Base-by-base conservation (phyloP, 805 yeast genomes). In the Sporopachydermia quercuum region DNA sequence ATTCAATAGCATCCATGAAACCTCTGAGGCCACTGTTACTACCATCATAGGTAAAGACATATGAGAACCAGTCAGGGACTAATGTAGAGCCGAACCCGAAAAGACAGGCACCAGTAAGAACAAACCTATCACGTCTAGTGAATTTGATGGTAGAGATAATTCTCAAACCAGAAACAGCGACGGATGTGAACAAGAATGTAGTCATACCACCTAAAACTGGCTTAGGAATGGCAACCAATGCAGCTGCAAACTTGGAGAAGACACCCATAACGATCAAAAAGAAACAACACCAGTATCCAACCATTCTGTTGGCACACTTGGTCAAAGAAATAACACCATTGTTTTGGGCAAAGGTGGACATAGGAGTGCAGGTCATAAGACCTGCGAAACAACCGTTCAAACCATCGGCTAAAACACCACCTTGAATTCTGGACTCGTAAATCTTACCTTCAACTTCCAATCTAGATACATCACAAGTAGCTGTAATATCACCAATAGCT, bases 211-310 rank as follows among this genome's bases (percentile, higher is more conserved):
- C 87, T 41, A 78, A 61, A 19, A 71, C 76, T 3, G 81, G 63
- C 40, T 64, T 66, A 39, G 83, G 83, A 50, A 76, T 75, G 17
- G 82, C 61, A 17, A 76, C 76, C 43, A 79, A 62, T 14, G 85
- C 81, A 41, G 81, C 81, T 19, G 81, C 81, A 50, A 76, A 75
- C 53, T 76, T 76, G 39, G 84, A 63, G 54, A 79, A 78, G 19
- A 79, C 54, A 36, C 89, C 89, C 86, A 79, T 79, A 41, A 79
- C 53, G 37, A 79, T 50, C 50, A 79, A 58, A 60, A 76, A 76
- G 63, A 78, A 71, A 39, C 75, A 73, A 58, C 75, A 67, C 76
- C 77, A 73, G 55, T 72, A 74, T 35, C 80, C 89, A 11, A 61
- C 70, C 33, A 46, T 51, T 48, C 68, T 52, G 48, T 64, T 64